Evolutionary conservation across 768 basidiomycete genomes (phyloP).

Genomic region (Rhizopogon vulgaris): DNA sequence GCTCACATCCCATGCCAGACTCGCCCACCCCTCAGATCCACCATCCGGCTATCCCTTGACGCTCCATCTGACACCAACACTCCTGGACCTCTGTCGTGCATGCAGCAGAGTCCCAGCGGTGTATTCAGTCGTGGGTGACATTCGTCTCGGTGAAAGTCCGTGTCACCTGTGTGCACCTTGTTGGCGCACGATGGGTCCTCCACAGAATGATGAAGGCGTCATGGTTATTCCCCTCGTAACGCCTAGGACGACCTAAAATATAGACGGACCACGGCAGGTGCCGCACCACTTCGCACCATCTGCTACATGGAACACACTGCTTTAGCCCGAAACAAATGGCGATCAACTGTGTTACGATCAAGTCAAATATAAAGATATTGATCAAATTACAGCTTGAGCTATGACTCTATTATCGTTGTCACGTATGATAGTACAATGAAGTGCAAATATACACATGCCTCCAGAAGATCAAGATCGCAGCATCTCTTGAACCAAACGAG

Average conservation of each 20-base stretch:
- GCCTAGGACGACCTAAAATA: constrained; percentile 14
- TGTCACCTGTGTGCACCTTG: constrained; percentile 68
- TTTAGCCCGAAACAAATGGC: not conserved
- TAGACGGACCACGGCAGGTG: too few species aligned
- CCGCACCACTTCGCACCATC: too few species aligned
- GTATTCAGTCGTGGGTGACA: constrained; percentile 62
- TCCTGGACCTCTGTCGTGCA: constrained; percentile 58
- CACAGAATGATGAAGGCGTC: constrained; percentile 33
- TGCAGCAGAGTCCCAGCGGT: constrained; percentile 69
- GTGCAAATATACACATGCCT: not conserved
- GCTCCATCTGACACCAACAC: constrained; percentile 54
- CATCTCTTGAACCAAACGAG: not conserved
- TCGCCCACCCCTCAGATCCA: constrained; percentile 53
- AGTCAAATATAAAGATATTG: not conserved
- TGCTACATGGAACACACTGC: too few species aligned
- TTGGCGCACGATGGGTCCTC: constrained; percentile 64
- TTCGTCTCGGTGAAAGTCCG: constrained; percentile 72
- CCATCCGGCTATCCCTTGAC: constrained; percentile 60
- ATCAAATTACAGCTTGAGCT: too few species aligned
- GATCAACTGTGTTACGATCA: not conserved
- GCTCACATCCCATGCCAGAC: constrained; percentile 30
- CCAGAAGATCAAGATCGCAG: not conserved
- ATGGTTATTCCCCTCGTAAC: constrained; percentile 48
- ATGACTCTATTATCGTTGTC: not conserved
- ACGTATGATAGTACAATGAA: not conserved